These are phyloP conservation scores for Vaccinium corymbosum DNA, from an alignment of 148 eudicot species.

Conservation along the genomic window DNA sequence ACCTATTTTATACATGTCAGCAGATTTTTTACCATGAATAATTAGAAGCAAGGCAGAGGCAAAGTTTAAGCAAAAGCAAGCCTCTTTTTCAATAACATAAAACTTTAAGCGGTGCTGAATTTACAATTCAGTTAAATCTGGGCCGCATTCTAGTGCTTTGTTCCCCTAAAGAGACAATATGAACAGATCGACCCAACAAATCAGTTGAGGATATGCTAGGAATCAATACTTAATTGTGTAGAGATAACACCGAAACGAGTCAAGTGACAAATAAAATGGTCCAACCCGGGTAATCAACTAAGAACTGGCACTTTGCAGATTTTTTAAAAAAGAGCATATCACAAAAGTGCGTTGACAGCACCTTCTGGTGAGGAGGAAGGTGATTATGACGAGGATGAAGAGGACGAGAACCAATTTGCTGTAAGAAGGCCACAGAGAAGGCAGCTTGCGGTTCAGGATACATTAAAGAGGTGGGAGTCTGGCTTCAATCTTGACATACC, in stretches of 20 bases:
- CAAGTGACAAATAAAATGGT: neutral
- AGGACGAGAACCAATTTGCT: neutral
- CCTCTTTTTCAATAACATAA: neutral
- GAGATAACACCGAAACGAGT: neutral
- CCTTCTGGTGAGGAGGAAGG: neutral
- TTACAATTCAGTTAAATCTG: neutral
- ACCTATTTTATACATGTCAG: neutral
- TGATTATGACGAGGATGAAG: neutral
- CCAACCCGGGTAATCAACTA: neutral
- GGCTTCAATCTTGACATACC: neutral
- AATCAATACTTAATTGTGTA: neutral
- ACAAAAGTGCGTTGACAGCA: neutral
- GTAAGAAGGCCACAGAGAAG: neutral
- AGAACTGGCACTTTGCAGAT: neutral
- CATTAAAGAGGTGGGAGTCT: neutral
- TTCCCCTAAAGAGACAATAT: neutral
- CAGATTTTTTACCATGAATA: neutral
- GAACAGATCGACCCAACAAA: neutral
- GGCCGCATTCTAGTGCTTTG: neutral
- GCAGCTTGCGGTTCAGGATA: neutral
- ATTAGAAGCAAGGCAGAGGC: no score
- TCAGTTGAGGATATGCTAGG: neutral
- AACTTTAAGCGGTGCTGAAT: neutral
- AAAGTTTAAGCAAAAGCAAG: neutral
- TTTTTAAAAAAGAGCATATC: neutral